phyloP scores from a whole-genome alignment of 2,329 filamentous ascomycete genomes.

The Didymella segeticola region DNA sequence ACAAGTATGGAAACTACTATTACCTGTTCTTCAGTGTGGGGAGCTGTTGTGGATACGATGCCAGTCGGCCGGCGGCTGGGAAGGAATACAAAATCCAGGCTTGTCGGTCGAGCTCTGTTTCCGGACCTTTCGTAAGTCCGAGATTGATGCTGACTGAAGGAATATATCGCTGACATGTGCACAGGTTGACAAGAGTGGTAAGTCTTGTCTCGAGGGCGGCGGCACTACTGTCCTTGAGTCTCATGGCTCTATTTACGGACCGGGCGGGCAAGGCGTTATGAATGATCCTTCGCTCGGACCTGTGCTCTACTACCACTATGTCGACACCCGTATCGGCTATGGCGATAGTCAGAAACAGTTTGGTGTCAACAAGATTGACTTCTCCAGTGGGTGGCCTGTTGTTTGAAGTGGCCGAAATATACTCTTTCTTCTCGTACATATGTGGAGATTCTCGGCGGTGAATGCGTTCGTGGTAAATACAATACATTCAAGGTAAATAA shows the following conservation, averaged over 20 bases:
- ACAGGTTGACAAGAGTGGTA: slow-evolving; percentile 58
- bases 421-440: neutral
- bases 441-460: neutral
- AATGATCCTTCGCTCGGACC: slow-evolving; percentile 55
- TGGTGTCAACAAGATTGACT: slow-evolving; percentile 57
- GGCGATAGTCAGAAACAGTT: slow-evolving; percentile 56
- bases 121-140: slow-evolving; percentile 55
- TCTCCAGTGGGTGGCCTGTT: slow-evolving; percentile 54
- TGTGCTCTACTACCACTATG: slow-evolving; percentile 16
- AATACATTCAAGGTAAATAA: too few relatives aligned
- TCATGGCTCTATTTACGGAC: slow-evolving; percentile 65
- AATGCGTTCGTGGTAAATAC: too few relatives aligned
- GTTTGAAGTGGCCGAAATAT: neutral
- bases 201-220: slow-evolving; percentile 59
- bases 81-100: slow-evolving; percentile 69
- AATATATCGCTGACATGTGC: neutral
- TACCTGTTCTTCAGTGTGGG: slow-evolving; percentile 70
- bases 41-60: slow-evolving; percentile 65
- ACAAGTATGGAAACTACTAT: slow-evolving; percentile 61
- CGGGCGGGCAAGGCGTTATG: slow-evolving; percentile 66
- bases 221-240: slow-evolving; percentile 65
- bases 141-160: too few relatives aligned
- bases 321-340: slow-evolving; percentile 57
- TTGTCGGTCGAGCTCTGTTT: slow-evolving; percentile 61
- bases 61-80: slow-evolving; percentile 57